phyloP scores from a whole-genome alignment of 108 stramenopile species.

The Aurantiochytrium sp. region DNA sequence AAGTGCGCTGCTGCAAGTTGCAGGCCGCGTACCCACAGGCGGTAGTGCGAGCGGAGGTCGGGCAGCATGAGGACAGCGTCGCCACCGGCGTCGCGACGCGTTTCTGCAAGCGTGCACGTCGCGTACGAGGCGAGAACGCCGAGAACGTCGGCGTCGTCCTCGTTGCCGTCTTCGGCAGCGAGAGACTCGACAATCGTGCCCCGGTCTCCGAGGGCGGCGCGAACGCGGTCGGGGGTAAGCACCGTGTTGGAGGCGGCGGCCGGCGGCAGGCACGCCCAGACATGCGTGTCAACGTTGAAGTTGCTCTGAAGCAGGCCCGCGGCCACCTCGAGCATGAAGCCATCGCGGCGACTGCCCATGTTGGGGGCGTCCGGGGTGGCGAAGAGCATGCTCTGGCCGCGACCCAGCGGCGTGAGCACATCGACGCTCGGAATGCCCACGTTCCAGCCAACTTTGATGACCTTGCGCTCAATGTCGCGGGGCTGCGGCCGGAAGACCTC shows the following conservation, averaged over 20 bases:
- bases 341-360: neutral
- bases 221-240: neutral
- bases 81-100: neutral
- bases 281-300: neutral
- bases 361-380: neutral
- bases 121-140: neutral
- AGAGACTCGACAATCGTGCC: neutral
- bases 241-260: neutral
- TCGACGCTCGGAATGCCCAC: neutral
- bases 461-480: conserved; percentile 28
- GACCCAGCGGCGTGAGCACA: conserved; percentile 11
- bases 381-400: conserved; percentile 27
- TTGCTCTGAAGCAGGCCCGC: neutral
- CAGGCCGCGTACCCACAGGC: neutral
- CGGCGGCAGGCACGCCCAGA: neutral
- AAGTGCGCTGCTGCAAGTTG: neutral
- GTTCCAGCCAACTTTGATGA: conserved; percentile 18
- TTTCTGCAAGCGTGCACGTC: conserved; percentile 15
- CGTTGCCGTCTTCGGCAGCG: neutral
- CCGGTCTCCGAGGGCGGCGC: neutral
- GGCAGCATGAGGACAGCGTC: conserved; percentile 7
- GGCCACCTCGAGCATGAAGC: neutral
- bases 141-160: neutral
- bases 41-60: neutral
- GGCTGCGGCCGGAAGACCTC: neutral